Evolutionary conservation across 345 rosid species (phyloP).

Genomic region (Melaleuca quinquenervia): DNA sequence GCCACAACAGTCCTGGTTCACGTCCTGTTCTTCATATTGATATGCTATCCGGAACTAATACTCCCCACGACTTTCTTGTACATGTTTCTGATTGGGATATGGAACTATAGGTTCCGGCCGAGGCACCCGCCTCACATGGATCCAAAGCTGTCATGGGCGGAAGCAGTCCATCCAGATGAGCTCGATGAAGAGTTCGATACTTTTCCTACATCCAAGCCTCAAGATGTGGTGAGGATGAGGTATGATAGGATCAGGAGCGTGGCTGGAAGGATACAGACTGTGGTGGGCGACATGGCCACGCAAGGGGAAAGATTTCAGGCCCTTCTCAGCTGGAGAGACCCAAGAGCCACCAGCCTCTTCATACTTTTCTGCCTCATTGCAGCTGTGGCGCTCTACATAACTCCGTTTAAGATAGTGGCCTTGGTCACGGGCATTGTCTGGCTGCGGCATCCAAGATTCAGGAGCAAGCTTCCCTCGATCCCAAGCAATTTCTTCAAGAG

Average conservation of each 20-base stretch:
- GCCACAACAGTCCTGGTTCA: conserved; percentile 61
- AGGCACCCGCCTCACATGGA: conserved; percentile 82
- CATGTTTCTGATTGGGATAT: conserved; percentile 75
- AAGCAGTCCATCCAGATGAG: conserved; percentile 68
- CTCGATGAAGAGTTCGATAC: conserved; percentile 79
- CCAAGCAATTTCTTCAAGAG: conserved; percentile 85
- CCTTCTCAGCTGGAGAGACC: conserved; percentile 73
- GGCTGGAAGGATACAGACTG: conserved; percentile 75
- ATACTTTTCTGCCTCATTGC: conserved; percentile 55
- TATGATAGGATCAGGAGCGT: conserved; percentile 75
- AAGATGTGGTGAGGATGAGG: conserved; percentile 70
- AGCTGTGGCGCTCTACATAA: conserved; percentile 53
- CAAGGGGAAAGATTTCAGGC: conserved; percentile 79
- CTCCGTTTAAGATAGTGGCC: conserved; percentile 60
- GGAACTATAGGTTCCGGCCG: conserved; percentile 60
- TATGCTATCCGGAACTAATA: conserved; percentile 73
- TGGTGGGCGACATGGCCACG: conserved; percentile 77
- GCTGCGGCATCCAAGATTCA: conserved; percentile 76
- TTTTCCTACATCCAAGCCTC: conserved; percentile 59
- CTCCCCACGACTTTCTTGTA: conserved; percentile 70
- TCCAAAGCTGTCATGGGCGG: conserved; percentile 77
- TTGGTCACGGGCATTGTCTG: conserved; percentile 48
- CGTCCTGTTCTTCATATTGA: conserved; percentile 52
- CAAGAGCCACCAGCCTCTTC: conserved; percentile 71
- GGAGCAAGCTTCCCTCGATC: conserved; percentile 77